phyloP scores from a whole-genome alignment of 345 rosid species.

The Dimocarpus longan region DNA sequence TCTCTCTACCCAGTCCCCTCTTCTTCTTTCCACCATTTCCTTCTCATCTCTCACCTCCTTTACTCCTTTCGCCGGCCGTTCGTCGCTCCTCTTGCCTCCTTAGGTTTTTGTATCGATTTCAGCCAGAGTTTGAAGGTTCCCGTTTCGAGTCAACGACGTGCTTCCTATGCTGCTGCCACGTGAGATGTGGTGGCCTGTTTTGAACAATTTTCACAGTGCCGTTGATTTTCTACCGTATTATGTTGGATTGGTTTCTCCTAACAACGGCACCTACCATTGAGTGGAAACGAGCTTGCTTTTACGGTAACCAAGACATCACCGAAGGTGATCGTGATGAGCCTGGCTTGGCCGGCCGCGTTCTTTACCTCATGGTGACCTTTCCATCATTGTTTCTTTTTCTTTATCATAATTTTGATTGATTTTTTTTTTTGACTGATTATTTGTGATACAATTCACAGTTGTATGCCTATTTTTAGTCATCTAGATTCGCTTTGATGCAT shows the following conservation, averaged over 20 bases:
- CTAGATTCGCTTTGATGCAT: too few relatives aligned
- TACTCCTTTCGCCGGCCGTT: too few relatives aligned
- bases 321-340: constrained; percentile 55
- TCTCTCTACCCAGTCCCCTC: too few relatives aligned
- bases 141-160: constrained; percentile 66
- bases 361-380: constrained; percentile 63
- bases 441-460: too few relatives aligned
- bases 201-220: constrained; percentile 82
- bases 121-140: constrained; percentile 59
- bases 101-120: constrained; percentile 37
- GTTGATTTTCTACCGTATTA: constrained; percentile 83
- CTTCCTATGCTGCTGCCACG: constrained; percentile 75
- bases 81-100: constrained; percentile 19
- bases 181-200: constrained; percentile 89
- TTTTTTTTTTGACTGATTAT: too few relatives aligned
- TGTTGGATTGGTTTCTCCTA: constrained; percentile 71
- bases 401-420: not conserved
- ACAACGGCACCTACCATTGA: constrained; percentile 55
- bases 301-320: constrained; percentile 72
- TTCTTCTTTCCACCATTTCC: too few relatives aligned
- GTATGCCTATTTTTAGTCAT: too few relatives aligned
- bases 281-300: constrained; percentile 97
- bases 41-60: too few relatives aligned
- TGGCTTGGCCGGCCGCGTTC: constrained; percentile 81
- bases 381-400: not conserved